These are phyloP conservation scores for Colletotrichum eleusines DNA, from an alignment of 2,329 filamentous ascomycete species.

Conservation along the genomic window DNA sequence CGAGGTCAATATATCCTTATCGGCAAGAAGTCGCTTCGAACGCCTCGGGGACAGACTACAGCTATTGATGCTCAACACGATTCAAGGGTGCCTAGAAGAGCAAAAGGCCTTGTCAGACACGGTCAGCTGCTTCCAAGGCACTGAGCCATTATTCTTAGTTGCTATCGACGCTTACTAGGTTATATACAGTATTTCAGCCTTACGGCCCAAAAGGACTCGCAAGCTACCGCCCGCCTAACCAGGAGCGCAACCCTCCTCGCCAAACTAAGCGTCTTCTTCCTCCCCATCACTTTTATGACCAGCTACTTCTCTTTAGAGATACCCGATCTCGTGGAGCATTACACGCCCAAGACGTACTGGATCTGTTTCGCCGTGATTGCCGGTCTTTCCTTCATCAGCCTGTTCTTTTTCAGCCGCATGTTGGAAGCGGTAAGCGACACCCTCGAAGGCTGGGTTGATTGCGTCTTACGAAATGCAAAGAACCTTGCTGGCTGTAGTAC, in stretches of 20 bases:
- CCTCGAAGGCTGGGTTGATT: slow-evolving; percentile 53
- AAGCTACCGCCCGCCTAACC: slow-evolving; percentile 77
- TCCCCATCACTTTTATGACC: slow-evolving; percentile 81
- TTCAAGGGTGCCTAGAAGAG: slow-evolving; percentile 73
- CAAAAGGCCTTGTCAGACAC: slow-evolving; percentile 78
- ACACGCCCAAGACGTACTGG: slow-evolving; percentile 76
- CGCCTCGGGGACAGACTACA: slow-evolving; percentile 69
- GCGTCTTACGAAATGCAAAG: background rate
- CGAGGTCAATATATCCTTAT: slow-evolving; percentile 53
- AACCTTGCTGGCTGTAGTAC: background rate
- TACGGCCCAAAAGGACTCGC: slow-evolving; percentile 80
- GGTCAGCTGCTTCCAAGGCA: slow-evolving; percentile 55
- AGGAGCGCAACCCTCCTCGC: slow-evolving; percentile 78
- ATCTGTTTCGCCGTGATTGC: slow-evolving; percentile 74
- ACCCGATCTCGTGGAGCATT: slow-evolving; percentile 65
- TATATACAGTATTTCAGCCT: slow-evolving; percentile 79
- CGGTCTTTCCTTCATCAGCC: slow-evolving; percentile 66
- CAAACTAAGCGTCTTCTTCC: slow-evolving; percentile 81
- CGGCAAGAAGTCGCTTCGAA: slow-evolving; percentile 69
- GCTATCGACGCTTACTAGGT: slow-evolving; percentile 33
- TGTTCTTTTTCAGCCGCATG: slow-evolving; percentile 66
- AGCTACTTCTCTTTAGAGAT: slow-evolving; percentile 80
- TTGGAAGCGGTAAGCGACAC: slow-evolving; percentile 61
- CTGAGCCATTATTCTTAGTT: background rate
- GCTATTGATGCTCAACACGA: slow-evolving; percentile 71